These are phyloP conservation scores for Strombidium stylifer DNA, from an alignment of 73 alveolate genomes.

Conservation along the genomic window DNA sequence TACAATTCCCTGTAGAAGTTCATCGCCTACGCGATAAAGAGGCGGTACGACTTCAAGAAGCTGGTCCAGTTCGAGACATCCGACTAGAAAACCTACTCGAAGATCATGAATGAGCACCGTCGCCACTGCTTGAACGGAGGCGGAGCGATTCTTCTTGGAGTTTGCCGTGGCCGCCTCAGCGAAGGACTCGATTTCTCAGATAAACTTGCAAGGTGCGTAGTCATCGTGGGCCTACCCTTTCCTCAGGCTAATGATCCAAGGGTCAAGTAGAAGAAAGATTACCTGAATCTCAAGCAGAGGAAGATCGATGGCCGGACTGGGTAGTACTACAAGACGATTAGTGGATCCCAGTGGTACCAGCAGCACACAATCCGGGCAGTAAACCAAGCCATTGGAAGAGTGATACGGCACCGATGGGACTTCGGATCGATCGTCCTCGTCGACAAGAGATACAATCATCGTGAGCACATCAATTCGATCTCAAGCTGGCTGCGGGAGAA, in stretches of 20 bases:
- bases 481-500: too few species aligned
- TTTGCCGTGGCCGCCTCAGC: too few species aligned
- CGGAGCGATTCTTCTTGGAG: constrained; percentile 54
- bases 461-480: too few species aligned
- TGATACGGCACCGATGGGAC: constrained; percentile 83
- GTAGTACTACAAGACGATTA: constrained; percentile 41
- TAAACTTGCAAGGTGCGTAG: too few species aligned
- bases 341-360: constrained; percentile 84
- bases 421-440: constrained; percentile 75
- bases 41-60: constrained; percentile 68
- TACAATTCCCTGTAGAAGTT: constrained; percentile 68
- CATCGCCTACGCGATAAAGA: constrained; percentile 65
- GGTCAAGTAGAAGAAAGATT: constrained; percentile 80
- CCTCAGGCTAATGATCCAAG: too few species aligned
- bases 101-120: constrained; percentile 82
- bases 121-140: constrained; percentile 79
- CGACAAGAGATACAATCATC: constrained; percentile 64
- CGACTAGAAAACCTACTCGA: constrained; percentile 81
- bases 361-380: constrained; percentile 81
- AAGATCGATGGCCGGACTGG: constrained; percentile 34
- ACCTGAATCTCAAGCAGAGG: constrained; percentile 62
- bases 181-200: too few species aligned
- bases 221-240: too few species aligned
- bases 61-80: constrained; percentile 74
- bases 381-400: constrained; percentile 95